phyloP scores from a whole-genome alignment of 768 basidiomycete species.

The Tylopilus rubrobrunneus region DNA sequence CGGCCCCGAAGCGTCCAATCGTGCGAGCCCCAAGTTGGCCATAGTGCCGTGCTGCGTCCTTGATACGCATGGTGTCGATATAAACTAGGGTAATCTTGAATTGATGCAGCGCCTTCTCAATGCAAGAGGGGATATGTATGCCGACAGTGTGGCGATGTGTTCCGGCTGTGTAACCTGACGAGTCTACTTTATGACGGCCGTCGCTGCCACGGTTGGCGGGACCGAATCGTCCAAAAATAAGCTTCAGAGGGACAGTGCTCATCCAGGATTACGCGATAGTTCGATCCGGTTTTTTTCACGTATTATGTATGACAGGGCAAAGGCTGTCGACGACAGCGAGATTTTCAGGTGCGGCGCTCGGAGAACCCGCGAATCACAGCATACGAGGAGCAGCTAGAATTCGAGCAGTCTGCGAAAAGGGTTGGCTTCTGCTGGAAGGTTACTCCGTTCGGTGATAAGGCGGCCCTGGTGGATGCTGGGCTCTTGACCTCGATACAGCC shows the following conservation, averaged over 20 bases:
- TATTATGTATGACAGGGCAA: background rate
- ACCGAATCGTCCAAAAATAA: background rate
- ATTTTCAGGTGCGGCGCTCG: background rate
- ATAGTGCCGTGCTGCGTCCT: too few relatives aligned
- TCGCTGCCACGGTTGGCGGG: background rate
- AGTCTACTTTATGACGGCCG: background rate
- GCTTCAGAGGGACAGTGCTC: too few relatives aligned
- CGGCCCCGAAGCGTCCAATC: too few relatives aligned
- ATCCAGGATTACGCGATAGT: background rate
- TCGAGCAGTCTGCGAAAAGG: background rate
- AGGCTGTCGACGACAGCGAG: too few relatives aligned
- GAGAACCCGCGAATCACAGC: background rate
- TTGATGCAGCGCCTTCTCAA: background rate
- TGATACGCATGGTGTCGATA: too few relatives aligned
- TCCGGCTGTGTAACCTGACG: background rate
- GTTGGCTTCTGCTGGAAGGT: background rate
- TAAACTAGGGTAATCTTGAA: background rate
- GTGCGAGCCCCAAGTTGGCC: too few relatives aligned
- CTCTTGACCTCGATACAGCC: background rate
- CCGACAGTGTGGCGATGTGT: background rate
- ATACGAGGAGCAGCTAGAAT: background rate
- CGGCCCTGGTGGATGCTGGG: background rate
- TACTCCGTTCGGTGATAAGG: background rate
- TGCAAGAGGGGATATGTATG: too few relatives aligned
- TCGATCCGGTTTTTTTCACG: background rate